phyloP scores from a whole-genome alignment of 140 eudicot species.

The Flaveria floridana region DNA sequence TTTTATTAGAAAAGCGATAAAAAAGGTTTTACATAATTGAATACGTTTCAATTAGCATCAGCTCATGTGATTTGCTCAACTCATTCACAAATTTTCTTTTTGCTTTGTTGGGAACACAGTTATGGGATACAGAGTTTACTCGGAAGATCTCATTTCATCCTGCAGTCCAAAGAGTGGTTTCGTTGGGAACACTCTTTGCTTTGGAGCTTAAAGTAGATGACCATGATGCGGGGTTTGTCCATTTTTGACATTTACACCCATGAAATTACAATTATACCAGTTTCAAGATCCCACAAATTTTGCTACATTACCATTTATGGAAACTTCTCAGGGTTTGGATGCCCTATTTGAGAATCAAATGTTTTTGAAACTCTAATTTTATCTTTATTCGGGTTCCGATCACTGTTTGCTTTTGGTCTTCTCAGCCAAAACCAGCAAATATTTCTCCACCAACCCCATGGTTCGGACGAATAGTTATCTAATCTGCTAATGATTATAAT shows the following conservation, averaged over 20 bases:
- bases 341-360: neutral
- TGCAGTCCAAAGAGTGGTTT: constrained; percentile 64
- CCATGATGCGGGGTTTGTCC: constrained; percentile 62
- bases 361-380: neutral
- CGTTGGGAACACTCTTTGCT: constrained; percentile 84
- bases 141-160: constrained; percentile 63
- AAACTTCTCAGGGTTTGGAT: neutral
- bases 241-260: neutral
- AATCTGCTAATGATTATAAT: neutral
- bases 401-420: neutral
- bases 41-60: neutral
- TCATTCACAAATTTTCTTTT: neutral
- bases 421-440: neutral
- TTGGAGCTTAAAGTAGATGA: constrained; percentile 79
- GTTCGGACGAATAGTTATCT: too few relatives aligned
- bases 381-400: neutral
- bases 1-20: neutral
- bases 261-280: neutral
- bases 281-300: neutral
- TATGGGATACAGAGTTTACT: constrained; percentile 76
- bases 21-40: neutral
- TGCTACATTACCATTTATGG: neutral
- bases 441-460: neutral
- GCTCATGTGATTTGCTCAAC: neutral
- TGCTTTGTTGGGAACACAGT: constrained; percentile 33